phyloP scores from a whole-genome alignment of 192 early-diverging fungal species.

The Backusella sp. region DNA sequence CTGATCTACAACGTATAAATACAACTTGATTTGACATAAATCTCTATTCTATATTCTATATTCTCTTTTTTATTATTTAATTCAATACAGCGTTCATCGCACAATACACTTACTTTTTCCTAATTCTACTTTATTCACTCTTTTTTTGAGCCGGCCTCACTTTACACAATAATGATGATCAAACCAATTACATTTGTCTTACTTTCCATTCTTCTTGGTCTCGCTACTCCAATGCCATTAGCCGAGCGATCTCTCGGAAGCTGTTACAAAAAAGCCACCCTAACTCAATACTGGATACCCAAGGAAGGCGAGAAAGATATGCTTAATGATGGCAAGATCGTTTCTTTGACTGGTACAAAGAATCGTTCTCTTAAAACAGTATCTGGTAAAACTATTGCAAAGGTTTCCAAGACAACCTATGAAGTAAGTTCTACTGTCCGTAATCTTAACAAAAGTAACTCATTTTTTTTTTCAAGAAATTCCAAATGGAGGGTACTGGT shows the following conservation, averaged over 20 bases:
- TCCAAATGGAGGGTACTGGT: conserved; percentile 43
- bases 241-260: background rate
- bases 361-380: conserved; percentile 14
- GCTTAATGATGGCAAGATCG: conserved; percentile 32
- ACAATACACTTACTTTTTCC: background rate
- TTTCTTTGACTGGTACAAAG: conserved; percentile 24
- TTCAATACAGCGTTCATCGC: background rate
- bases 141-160: background rate
- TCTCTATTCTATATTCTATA: too few species aligned
- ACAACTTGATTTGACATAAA: background rate
- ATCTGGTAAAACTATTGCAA: conserved; percentile 26
- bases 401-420: conserved; percentile 35
- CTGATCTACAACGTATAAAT: background rate
- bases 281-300: conserved; percentile 41
- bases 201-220: background rate
- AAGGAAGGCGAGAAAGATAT: conserved; percentile 38
- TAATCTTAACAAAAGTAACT: too few species aligned
- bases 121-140: background rate
- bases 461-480: conserved; percentile 14
- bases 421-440: background rate
- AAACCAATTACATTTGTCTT: background rate
- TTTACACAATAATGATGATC: background rate
- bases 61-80: background rate
- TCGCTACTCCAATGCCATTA: background rate
- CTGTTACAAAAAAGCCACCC: conserved; percentile 12